A percentile compares a stretch with the other conserved stretches of the same genome.
phyloP scores from a whole-genome alignment of 139 green algal genomes.

The Closterium sp. region DNA sequence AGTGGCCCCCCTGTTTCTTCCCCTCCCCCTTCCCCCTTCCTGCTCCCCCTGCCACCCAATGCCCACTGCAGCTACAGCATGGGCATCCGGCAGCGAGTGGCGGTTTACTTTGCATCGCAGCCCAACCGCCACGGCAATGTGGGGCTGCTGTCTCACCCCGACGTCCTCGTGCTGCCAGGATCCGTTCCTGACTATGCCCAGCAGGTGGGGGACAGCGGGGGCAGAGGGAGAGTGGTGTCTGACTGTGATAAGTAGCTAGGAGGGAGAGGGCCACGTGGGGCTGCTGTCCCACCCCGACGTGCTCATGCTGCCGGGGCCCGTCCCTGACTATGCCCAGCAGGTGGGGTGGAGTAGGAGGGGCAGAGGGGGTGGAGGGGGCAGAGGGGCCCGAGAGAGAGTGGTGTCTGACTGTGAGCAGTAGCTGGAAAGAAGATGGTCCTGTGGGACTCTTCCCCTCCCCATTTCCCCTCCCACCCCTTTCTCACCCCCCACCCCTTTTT shows the following conservation, averaged over 20 bases:
- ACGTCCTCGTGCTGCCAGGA: background rate
- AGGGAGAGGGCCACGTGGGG: background rate
- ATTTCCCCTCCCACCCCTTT: too few species aligned
- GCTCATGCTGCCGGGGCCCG: background rate
- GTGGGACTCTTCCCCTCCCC: too few species aligned
- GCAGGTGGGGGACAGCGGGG: background rate
- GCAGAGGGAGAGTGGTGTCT: too few species aligned
- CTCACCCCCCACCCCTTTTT: too few species aligned
- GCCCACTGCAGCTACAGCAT: constrained; percentile 17
- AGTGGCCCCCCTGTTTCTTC: background rate
- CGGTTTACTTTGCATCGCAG: constrained; percentile 7
- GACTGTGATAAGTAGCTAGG: too few species aligned
- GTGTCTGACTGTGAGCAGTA: too few species aligned
- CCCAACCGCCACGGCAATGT: background rate
- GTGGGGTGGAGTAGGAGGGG: too few species aligned
- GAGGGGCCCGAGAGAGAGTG: too few species aligned
- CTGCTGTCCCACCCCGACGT: background rate
- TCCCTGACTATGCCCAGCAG: too few species aligned
- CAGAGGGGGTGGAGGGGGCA: too few species aligned
- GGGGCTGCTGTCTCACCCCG: background rate
- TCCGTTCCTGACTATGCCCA: background rate
- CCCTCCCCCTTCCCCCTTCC: too few species aligned
- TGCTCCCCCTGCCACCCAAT: background rate
- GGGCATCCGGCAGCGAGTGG: constrained; percentile 30
- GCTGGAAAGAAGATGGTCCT: too few species aligned